Evolutionary conservation across 768 basidiomycete genomes (phyloP), one percentile per base, ranked within the genome.

Genomic region (Galerina marginata): DNA sequence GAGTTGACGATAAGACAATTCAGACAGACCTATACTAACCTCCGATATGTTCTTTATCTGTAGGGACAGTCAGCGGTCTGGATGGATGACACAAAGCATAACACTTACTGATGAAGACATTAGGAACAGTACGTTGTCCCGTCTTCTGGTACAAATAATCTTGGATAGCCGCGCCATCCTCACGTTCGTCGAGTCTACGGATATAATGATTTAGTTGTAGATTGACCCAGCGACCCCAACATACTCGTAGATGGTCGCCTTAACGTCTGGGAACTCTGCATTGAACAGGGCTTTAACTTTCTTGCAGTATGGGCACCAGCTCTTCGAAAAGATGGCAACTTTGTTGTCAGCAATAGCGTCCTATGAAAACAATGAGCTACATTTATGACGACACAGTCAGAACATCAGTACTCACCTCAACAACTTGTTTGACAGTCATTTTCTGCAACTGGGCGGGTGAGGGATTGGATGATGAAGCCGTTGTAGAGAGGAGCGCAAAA

Each of bases 101-200:
- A 12, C 39, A 59, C 81, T 80, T 60, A 91, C 90, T 83, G 69
- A 93, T 82, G 76, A 91, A 94, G 59, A 91, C 81, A 68, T 86
- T 90, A 33, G 92, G 92, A 5, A 94, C 92, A 10, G 88, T 89
- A 20, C 83, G 72, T 65, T 90, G 92, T 0, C 80, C 81, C 0
- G 90, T 90, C 81, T 86, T 89, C 65, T 82, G 56, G 2, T 10
- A 20, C 4, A 95, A 79, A 66, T 92, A 93, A 20, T 73, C 66
- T 69, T 94, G 92, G 57, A 93, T 91, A 0, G 68, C 85, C 15
- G 61, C 15, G 9, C 85, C 90, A 39, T 93, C 87, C 0, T 84
- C 77, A 33, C 75, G 75, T 51, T 78, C 62, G 70, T 92, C 87
- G 49, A 93, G 75, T 69, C 91, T 90, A 52, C 26, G 20, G 20